Evolutionary conservation across 129 eudicot species (phyloP).

Genomic region (Solidago caesia): DNA sequence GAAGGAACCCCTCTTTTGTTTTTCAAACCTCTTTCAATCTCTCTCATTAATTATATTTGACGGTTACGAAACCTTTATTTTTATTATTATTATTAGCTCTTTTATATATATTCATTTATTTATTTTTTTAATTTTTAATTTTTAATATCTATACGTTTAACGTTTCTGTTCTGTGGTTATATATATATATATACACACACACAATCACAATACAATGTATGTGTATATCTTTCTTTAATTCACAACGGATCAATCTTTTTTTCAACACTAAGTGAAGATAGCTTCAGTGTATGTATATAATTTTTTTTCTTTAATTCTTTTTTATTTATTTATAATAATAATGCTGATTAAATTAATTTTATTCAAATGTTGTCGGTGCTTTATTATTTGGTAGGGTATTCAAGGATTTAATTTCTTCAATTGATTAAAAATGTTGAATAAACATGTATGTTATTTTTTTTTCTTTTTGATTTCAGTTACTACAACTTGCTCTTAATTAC

Average conservation of each 20-base stretch:
- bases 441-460: not conserved
- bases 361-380: not conserved
- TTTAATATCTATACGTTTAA: not conserved
- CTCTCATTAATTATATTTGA: conserved; percentile 23
- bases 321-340: no score
- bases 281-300: conserved; percentile 4
- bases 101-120: not conserved
- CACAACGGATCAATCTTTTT: conserved; percentile 17
- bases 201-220: not conserved
- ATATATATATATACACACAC: no score
- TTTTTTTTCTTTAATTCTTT: not conserved
- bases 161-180: not conserved
- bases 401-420: no score
- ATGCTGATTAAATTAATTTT: not conserved
- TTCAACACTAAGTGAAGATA: not conserved
- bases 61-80: conserved; percentile 23
- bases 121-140: no score
- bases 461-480: not conserved
- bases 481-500: conserved; percentile 16
- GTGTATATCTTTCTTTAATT: not conserved
- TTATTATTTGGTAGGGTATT: no score
- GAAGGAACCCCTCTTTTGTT: not conserved
- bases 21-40: conserved; percentile 24
- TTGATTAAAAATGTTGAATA: no score
- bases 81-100: conserved; percentile 1